Base-by-base conservation (phyloP, 2,329 filamentous ascomycete genomes). In the Septoria petroselini region DNA sequence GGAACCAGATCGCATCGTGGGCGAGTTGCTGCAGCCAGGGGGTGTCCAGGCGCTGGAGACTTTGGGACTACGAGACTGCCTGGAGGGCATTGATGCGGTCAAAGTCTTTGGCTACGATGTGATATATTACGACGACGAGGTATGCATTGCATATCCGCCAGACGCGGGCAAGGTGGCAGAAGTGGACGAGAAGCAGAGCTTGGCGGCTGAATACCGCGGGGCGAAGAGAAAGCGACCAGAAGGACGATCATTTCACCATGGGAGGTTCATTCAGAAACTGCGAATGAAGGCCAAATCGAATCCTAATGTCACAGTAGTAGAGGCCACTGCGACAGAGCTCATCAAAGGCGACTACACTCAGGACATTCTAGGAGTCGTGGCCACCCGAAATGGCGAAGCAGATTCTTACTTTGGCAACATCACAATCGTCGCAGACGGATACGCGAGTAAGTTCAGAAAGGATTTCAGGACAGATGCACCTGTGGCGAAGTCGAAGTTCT, bases 1-100 rank as follows among this genome's bases (percentile, higher is more conserved):
- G 71, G 86, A 97, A 74, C 93, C 93, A 15, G 86, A 97, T 73
- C 84, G 93, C 57, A 98, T 98, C 60, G 90, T 98, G 40, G 93
- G 93, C 62, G 93, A 98, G 73, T 74, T 98, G 58, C 75, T 98
- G 62, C 93, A 98, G 71, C 93, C 93, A 0, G 93, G 93, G 42
- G 93, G 93, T 41, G 84, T 95, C 27, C 76, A 81, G 44, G 87
- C 93, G 6, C 76, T 98, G 62, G 79, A 84, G 64, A 82, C 87
- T 66, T 75, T 98, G 41, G 93, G 93, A 2, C 72, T 98, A 57
- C 77, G 76, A 47, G 81, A 91, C 62, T 95, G 89, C 66, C 73
- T 97, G 52, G 89, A 97, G 52, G 87, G 74, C 50, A 97, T 98
- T 62, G 93, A 98, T 66, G 83, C 90, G 3, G 78, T 95, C 39